Evolutionary conservation across 768 basidiomycete species (phyloP), one percentile per base, ranked within the genome.

Genomic region (Coprinellus micaceus): DNA sequence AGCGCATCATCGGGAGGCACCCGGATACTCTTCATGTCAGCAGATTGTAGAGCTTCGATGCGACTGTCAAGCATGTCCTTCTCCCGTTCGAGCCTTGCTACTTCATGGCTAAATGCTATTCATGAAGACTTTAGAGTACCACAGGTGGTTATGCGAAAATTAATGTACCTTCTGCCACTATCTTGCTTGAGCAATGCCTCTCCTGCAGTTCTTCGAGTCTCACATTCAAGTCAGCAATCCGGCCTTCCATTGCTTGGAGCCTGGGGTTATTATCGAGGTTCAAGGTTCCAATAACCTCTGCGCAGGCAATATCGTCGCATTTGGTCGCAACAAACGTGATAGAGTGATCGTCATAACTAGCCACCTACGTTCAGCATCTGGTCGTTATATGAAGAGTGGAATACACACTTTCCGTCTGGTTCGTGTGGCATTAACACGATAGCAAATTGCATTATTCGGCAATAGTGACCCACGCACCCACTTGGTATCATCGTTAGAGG

Each of bases 271-370:
- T 79, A 2, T 80, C 76, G 4, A 84, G 73, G 22, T 69, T 61
- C 43, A 85, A 71, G 1, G 78, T 76, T 5, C 66, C 66, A 48
- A 83, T 77, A 36, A 83, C 77, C 59, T 85, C 83, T 0, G 77
- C 77, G 50, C 81, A 82, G 15, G 81, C 81, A 15, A 85, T 76
- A 58, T 85, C 83, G 53, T 85, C 84, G 55, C 81, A 82, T 66
- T 85, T 84, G 58, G 77, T 81, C 4, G 83, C 82, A 45, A 85
- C 80, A 66, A 85, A 85, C 0, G 83, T 84, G 54, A 85, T 82
- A 6, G 81, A 70, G 54, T 78, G 73, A 15, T 75, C 77, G 56
- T 83, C 80, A 58, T 85, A 84, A 56, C 82, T 83, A 26, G 11
- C 56, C 7, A 24, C 3, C 36, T 24, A 37, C 9, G 56, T 48